A percentile compares a stretch with the other conserved stretches of the same genome.
These are phyloP conservation scores for Lepidium didymum DNA, from an alignment of 345 rosid genomes.

Conservation along the genomic window DNA sequence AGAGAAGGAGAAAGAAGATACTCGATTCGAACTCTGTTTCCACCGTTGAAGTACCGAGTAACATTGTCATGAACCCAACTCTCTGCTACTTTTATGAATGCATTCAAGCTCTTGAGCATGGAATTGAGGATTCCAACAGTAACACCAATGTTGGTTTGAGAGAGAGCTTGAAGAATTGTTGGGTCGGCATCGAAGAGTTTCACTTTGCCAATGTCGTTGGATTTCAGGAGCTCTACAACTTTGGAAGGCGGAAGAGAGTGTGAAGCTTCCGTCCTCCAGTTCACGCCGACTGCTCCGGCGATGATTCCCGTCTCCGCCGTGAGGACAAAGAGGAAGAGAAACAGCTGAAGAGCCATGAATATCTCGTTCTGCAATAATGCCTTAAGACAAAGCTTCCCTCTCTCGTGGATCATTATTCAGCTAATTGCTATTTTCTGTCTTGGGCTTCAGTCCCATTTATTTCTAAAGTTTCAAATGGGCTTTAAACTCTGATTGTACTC, in stretches of 20 bases:
- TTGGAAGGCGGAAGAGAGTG: constrained; percentile 75
- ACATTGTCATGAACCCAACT: constrained; percentile 96
- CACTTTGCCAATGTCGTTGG: constrained; percentile 3
- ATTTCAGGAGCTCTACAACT: constrained; percentile 78
- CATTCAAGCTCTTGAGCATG: constrained; percentile 59
- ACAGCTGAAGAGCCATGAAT: constrained; percentile 17
- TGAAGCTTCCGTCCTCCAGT: constrained; percentile 77
- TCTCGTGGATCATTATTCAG: too few relatives aligned
- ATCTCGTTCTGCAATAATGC: too few relatives aligned
- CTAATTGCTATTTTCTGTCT: too few relatives aligned
- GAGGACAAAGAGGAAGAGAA: constrained; percentile 23
- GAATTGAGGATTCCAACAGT: constrained; percentile 64
- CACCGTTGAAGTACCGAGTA: constrained; percentile 67
- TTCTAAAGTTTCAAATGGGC: too few relatives aligned
- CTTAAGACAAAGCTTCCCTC: too few relatives aligned
- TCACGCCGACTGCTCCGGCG: constrained; percentile 50
- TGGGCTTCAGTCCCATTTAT: too few relatives aligned
- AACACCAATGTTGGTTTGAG: constrained; percentile 62
- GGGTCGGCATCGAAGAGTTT: constrained; percentile 81
- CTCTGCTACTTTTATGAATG: constrained; percentile 62
- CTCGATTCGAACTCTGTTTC: constrained; percentile 58
- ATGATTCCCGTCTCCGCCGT: not conserved
- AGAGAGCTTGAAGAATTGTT: constrained; percentile 55
- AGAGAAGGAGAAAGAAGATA: constrained; percentile 27
- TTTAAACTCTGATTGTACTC: too few relatives aligned